These are phyloP conservation scores for Magnaporthiopsis poae DNA, from an alignment of 2,329 filamentous ascomycete genomes.

Conservation along the genomic window DNA sequence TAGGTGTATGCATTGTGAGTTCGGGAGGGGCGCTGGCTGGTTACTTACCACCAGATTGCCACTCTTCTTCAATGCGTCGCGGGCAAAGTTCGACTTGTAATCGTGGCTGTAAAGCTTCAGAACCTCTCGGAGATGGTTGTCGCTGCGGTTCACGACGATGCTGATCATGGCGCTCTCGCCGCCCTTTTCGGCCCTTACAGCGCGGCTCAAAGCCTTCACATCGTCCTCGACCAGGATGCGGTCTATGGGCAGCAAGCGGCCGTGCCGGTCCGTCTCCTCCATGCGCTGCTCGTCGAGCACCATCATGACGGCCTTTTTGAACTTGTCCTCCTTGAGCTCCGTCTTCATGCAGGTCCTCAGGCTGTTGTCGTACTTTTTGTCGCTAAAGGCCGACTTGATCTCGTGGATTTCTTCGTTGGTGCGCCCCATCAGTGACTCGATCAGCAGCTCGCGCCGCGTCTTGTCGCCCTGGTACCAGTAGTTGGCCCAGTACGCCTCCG, in stretches of 20 bases:
- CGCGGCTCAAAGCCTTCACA: conserved; percentile 57
- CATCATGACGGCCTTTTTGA: conserved; percentile 75
- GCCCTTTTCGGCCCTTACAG: conserved; percentile 64
- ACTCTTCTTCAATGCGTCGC: conserved; percentile 78
- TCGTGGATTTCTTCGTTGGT: conserved; percentile 74
- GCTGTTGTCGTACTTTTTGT: conserved; percentile 82
- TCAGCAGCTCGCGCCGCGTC: conserved; percentile 75
- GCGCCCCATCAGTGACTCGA: conserved; percentile 85
- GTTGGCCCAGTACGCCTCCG: conserved; percentile 94
- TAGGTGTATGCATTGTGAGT: background rate
- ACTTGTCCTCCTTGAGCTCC: conserved; percentile 92
- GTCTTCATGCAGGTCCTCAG: conserved; percentile 78
- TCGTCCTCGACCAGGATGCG: conserved; percentile 56
- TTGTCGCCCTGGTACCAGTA: conserved; percentile 91
- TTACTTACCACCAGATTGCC: conserved; percentile 82
- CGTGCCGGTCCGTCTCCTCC: conserved; percentile 64
- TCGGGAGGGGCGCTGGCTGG: background rate
- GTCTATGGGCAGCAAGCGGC: conserved; percentile 49
- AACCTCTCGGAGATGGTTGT: conserved; percentile 72
- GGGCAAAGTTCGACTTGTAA: conserved; percentile 72
- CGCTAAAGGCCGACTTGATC: conserved; percentile 81
- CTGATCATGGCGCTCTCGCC: conserved; percentile 81
- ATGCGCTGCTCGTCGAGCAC: conserved; percentile 75
- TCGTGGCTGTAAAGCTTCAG: conserved; percentile 64
- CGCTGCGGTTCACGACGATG: conserved; percentile 71